These are phyloP conservation scores for Kandelia obovata DNA, from an alignment of 345 rosid species.

Conservation along the genomic window DNA sequence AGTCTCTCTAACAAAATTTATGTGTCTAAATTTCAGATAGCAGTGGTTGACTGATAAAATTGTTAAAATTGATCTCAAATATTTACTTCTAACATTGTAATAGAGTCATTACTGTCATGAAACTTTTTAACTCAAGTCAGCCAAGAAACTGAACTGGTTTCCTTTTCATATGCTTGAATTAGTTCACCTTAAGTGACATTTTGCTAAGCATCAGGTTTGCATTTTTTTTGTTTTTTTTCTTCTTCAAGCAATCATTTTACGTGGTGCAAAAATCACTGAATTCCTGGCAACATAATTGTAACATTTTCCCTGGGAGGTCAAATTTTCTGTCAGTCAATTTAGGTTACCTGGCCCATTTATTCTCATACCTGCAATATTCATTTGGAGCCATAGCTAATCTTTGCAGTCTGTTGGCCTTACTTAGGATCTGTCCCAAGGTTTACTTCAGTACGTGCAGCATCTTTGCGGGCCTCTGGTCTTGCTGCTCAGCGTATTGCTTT, in stretches of 20 bases:
- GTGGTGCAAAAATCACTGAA: background rate
- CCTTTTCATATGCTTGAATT: slow-evolving; percentile 2
- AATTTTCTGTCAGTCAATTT: slow-evolving; percentile 10
- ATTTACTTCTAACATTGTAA: background rate
- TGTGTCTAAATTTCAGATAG: background rate
- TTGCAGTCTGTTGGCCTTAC: background rate
- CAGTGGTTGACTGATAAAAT: background rate
- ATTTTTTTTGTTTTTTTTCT: background rate
- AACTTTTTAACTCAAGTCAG: slow-evolving; percentile 8
- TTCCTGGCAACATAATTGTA: background rate
- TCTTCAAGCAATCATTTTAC: background rate
- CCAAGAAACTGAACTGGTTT: slow-evolving; percentile 19
- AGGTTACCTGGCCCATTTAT: background rate
- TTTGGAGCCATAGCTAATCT: slow-evolving; percentile 3
- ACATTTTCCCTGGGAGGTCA: background rate
- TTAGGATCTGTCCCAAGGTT: slow-evolving; percentile 50
- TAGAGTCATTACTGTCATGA: no score
- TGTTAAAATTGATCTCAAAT: background rate
- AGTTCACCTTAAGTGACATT: background rate
- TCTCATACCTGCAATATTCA: slow-evolving; percentile 4
- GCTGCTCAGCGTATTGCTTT: slow-evolving; percentile 40
- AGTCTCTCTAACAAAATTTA: background rate
- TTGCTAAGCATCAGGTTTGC: background rate
- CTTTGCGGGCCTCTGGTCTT: slow-evolving; percentile 66
- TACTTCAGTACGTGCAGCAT: slow-evolving; percentile 63